Evolutionary conservation across 306 rosid species (phyloP).

Genomic region (Geum urbanum): DNA sequence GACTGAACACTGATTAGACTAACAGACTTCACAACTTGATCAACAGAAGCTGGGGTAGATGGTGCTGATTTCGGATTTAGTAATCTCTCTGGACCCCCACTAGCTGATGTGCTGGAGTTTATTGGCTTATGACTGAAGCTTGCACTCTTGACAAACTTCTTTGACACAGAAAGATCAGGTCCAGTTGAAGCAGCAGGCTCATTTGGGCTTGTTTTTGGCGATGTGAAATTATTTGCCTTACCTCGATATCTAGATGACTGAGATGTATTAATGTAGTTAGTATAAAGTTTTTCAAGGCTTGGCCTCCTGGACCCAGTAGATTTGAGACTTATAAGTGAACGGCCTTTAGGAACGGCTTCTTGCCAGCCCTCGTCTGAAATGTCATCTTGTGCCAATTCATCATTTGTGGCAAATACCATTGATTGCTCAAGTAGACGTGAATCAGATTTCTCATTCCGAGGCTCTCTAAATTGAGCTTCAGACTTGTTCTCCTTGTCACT

Average conservation of each 20-base stretch:
- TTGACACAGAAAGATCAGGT: slow-evolving; percentile 44
- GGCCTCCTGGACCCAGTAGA: slow-evolving; percentile 76
- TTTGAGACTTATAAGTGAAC: slow-evolving; percentile 71
- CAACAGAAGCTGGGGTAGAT: slow-evolving; percentile 49
- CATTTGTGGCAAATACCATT: slow-evolving; percentile 27
- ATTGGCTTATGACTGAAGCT: slow-evolving; percentile 74
- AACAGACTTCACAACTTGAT: slow-evolving; percentile 50
- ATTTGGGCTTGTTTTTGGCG: slow-evolving; percentile 50
- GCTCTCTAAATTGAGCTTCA: slow-evolving; percentile 46
- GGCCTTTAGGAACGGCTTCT: slow-evolving; percentile 93
- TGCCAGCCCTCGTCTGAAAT: slow-evolving; percentile 93
- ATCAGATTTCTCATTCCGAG: slow-evolving; percentile 45
- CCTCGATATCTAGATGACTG: slow-evolving; percentile 66
- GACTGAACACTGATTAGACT: slow-evolving; percentile 57
- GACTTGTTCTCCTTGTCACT: slow-evolving; percentile 86
- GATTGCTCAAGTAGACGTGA: slow-evolving; percentile 41
- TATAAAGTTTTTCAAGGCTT: slow-evolving; percentile 78
- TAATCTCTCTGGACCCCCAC: slow-evolving; percentile 43
- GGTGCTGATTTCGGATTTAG: slow-evolving; percentile 72
- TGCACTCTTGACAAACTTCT: slow-evolving; percentile 64
- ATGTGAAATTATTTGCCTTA: slow-evolving; percentile 52
- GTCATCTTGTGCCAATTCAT: slow-evolving; percentile 51
- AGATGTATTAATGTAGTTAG: slow-evolving; percentile 63
- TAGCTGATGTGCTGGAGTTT: slow-evolving; percentile 32
- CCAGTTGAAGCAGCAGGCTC: slow-evolving; percentile 51